Evolutionary conservation across 768 basidiomycete species (phyloP).

Genomic region (Cantharellus cinnabarinus): DNA sequence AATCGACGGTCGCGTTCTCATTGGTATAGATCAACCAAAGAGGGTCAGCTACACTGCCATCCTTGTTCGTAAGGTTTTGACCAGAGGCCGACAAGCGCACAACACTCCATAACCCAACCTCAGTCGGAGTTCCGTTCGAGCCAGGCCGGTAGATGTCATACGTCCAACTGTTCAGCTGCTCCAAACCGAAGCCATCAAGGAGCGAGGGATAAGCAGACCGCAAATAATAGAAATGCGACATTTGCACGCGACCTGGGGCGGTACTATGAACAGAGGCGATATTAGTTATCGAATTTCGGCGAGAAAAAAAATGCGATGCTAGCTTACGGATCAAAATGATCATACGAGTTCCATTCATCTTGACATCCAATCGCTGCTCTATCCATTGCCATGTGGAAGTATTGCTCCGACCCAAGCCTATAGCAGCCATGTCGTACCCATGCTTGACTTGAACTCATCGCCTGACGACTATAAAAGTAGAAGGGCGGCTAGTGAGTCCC

Average conservation of each 20-base stretch:
- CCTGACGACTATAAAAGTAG: conserved; percentile 46
- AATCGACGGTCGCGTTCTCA: conserved; percentile 53
- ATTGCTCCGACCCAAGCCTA: conserved; percentile 70
- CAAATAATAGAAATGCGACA: conserved; percentile 51
- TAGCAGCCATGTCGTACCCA: conserved; percentile 95
- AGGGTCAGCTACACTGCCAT: conserved; percentile 27
- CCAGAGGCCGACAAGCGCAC: conserved; percentile 38
- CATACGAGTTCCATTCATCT: conserved; percentile 82
- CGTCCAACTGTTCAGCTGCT: conserved; percentile 74
- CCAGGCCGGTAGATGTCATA: conserved; percentile 58
- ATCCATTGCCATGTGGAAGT: conserved; percentile 82
- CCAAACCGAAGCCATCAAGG: conserved; percentile 76
- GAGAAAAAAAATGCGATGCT: not conserved
- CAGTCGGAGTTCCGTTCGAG: conserved; percentile 59
- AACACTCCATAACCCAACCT: conserved; percentile 76
- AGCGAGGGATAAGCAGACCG: conserved; percentile 48
- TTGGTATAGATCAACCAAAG: conserved; percentile 79
- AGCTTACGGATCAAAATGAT: conserved; percentile 65
- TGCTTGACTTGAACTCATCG: conserved; percentile 64
- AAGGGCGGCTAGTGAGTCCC: not conserved
- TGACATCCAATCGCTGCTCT: conserved; percentile 61
- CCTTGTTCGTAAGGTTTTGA: conserved; percentile 32
- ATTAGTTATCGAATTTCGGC: not conserved
- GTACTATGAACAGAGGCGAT: conserved; percentile 19
- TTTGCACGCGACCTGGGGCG: conserved; percentile 48